Evolutionary conservation across 2,329 filamentous ascomycete genomes (phyloP), one percentile per base, ranked within the genome.

Genomic region (Sordariomycetes sp.): DNA sequence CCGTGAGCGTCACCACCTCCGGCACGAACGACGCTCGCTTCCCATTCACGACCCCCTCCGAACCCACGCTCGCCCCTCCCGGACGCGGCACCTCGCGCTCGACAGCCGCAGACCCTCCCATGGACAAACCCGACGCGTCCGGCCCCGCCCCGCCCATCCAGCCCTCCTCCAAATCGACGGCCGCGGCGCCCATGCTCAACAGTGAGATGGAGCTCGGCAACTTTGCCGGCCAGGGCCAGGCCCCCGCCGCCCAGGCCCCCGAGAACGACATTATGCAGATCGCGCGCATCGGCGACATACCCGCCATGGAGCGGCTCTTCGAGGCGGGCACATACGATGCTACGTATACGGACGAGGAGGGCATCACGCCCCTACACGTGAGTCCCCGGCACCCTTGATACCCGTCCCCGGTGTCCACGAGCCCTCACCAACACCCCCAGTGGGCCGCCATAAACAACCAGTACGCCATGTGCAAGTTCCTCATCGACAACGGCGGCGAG

Each of bases 381-480:
- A 65, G 81, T 75, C 34, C 20, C 17, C 52, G 15, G 48, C 50
- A 25, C 36, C 50, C 25, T 17, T 48, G 39, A 34, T 57, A 28
- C 32, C 1, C 53, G n/a, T 36, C 54, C 45, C 20, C 15, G 17
- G 15, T 17, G 53, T 51, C 54, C 58, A 51, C 51, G 35, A 35
- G 52, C 1, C 35, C 55, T 12, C 32, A 53, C 63, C 64, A 57
- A 64, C 60, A 22, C 52, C 15, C 10, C 56, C 68, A 99, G 90
- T 99, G 94, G 94, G 94, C 94, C 53, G 90, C 95, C 42, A 97
- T 99, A 70, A 99, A 99, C 75, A 97, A 97, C 68, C 94, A 96
- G 69, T 95, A 92, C 74, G 89, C 89, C 63, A 90, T 97, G 77
- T 96, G 92, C 80, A 92, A 94, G 70, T 96, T 95, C 72, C 84